These are phyloP conservation scores for Sutorius australiensis DNA, from an alignment of 768 basidiomycete genomes.

Conservation along the genomic window DNA sequence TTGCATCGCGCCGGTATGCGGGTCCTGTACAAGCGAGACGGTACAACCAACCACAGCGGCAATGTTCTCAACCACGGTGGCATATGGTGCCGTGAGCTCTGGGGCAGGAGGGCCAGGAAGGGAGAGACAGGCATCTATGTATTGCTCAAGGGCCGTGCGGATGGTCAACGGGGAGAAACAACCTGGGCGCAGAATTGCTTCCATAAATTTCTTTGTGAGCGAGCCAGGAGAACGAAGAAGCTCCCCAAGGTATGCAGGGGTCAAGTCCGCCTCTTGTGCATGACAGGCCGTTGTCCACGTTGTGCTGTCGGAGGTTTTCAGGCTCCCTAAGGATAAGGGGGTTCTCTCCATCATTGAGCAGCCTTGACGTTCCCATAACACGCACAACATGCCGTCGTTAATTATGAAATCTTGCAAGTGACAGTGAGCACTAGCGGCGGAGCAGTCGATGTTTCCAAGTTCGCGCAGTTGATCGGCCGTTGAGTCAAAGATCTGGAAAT, in stretches of 20 bases:
- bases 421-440: constrained; percentile 57
- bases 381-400: constrained; percentile 50
- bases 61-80: constrained; percentile 69
- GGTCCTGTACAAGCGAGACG: constrained; percentile 66
- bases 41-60: constrained; percentile 84
- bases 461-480: constrained; percentile 58
- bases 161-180: constrained; percentile 83
- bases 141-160: constrained; percentile 77
- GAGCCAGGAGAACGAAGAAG: constrained; percentile 68
- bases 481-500: constrained; percentile 64
- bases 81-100: constrained; percentile 58
- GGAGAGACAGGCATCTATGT: constrained; percentile 67
- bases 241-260: constrained; percentile 86
- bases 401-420: constrained; percentile 78
- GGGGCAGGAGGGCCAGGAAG: constrained; percentile 54
- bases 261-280: constrained; percentile 70
- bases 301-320: constrained; percentile 26
- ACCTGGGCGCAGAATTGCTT: constrained; percentile 81
- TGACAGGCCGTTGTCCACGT: constrained; percentile 58
- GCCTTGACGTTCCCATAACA: constrained; percentile 81
- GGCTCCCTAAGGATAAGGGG: constrained; percentile 40
- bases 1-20: constrained; percentile 75
- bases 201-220: constrained; percentile 73
- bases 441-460: constrained; percentile 56
- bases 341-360: constrained; percentile 64